Evolutionary conservation across 1,284 basidiomycete species (phyloP), one percentile per base, ranked within the genome.

Genomic region (Sporisorium scitamineum): DNA sequence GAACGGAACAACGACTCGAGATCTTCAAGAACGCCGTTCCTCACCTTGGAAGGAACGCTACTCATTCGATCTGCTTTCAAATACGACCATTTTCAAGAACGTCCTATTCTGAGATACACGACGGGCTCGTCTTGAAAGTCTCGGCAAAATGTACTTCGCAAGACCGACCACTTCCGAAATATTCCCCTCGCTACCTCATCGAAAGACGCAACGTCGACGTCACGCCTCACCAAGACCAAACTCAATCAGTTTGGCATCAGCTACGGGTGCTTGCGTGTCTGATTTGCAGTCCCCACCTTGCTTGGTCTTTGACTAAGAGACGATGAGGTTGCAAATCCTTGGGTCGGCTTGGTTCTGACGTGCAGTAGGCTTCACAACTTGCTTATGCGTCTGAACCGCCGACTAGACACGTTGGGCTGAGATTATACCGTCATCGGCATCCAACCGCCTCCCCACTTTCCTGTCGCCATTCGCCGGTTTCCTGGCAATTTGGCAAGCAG

Each of bases 221-320:
- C 62, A 61, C 31, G 69, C 69, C 56, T 52, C 45, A 61, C 27
- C 61, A 66, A 66, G 69, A 66, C 69, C 69, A 71, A 71, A 62
- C 69, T 66, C 59, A 65, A 66, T 71, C 63, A 58, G 65, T 72
- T 72, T 76, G 74, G 74, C 74, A 72, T 69, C 76, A 80, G 81
- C 81, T 81, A 81, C 81, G 81, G 81, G 81, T 82, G 81, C 79
- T 80, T 65, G 58, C 61, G 65, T 71, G 56, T 67, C 61, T 68
- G 67, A n/a, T 66, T 27, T 61, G 51, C 61, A 37, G 4, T 20
- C 24, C 54, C 14, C 1, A 34, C 54, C 22, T 56, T 42, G 24
- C 58, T 47, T 14, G 20, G 44, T 70, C 54, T 29, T 39, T 16
- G 31, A 47, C 37, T 3, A 18, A 24, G 50, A 29, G 52, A 41